Evolutionary conservation across 371 early-diverging fungal genomes (phyloP), one percentile per base, ranked within the genome.

Genomic region (Mortierella polycephala): DNA sequence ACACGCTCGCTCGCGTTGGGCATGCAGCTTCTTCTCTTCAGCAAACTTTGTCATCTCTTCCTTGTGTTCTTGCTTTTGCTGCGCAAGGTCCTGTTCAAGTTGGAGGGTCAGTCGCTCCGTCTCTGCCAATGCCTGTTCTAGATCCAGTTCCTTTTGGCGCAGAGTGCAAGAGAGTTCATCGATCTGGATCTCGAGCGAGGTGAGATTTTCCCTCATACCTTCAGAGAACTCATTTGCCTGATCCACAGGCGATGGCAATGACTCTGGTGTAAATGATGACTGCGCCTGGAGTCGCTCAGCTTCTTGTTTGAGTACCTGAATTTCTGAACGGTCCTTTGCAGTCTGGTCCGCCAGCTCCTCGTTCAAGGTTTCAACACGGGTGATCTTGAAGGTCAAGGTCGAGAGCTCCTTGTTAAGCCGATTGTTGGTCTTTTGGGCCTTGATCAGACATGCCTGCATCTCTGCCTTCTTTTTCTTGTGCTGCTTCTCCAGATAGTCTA

Each of bases 1-100:
- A 3, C 67, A 63, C 7, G 67, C 55, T 9, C 76, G 76, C 42
- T 76, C 76, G 11, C 71, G 67, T 18, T 76, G 60, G 3, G 76
- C 71, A 20, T 76, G 76, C 7, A 60, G 7, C 42, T 67, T 63
- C 54, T 70, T 71, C 39, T 76, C 67, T 40, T 67, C 67, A 10
- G 58, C 51, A 21, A 76, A 64, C 21, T 20, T 41, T 16, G 10
- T 7, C 60, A 76, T 71, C 37, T 59, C 68, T 18, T 47, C 40
- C 37, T 52, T 39, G 40, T 71, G 71, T n/a, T 9, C 39, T 37
- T 59, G 12, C 44, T 45, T 59, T 45, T 71, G 71, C 2, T 2
- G n/a, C 2, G 60, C 67, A 18, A 71, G 30, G 30, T 67, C 71
- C 11, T 58, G 46, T n/a, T 67, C 71, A 5, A 67, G 61, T 49